Conservation (phyloP, 2,329 filamentous ascomycete species). For the Ophiocordyceps unilateralis region DNA sequence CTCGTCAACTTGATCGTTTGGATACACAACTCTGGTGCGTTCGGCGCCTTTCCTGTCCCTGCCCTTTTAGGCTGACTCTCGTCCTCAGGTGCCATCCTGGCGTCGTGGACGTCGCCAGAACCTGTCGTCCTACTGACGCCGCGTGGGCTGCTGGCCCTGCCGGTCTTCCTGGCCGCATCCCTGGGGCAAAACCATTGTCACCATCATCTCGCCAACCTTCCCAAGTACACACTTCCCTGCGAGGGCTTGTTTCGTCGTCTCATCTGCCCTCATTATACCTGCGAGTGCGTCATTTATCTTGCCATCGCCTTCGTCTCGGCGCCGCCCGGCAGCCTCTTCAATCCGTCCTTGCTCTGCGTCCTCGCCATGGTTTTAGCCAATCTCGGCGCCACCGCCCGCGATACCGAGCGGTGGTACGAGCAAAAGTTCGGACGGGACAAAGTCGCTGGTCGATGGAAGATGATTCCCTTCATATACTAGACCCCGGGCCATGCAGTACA, state of each 20-base stretch:
- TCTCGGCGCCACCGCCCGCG: conserved; percentile 63
- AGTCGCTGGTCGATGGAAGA: conserved; percentile 49
- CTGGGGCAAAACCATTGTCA: conserved; percentile 61
- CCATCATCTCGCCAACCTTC: conserved; percentile 47
- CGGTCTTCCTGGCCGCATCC: conserved; percentile 53
- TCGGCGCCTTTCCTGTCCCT: neutral
- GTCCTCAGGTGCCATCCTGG: conserved; percentile 14
- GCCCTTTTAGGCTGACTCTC: neutral
- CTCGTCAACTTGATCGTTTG: conserved; percentile 60
- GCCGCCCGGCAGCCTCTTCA: conserved; percentile 46
- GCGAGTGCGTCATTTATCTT: conserved; percentile 71
- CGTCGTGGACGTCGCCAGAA: conserved; percentile 12
- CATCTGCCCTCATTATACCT: conserved; percentile 81
- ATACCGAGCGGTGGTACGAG: conserved; percentile 65
- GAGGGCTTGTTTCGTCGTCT: conserved; percentile 54
- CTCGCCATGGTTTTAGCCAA: conserved; percentile 61
- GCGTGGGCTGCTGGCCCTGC: conserved; percentile 26
- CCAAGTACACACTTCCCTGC: conserved; percentile 69
- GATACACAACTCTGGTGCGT: conserved; percentile 63
- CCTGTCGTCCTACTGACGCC: conserved; percentile 7
- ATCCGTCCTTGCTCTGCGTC: conserved; percentile 55
- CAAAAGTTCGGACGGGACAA: conserved; percentile 53
- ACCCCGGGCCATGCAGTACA: too few relatives aligned
- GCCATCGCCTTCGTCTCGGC: conserved; percentile 60
- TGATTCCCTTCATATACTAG: conserved; percentile 63